phyloP scores from a whole-genome alignment of 2,329 filamentous ascomycete species.

The Cladobotryum mycophilum region DNA sequence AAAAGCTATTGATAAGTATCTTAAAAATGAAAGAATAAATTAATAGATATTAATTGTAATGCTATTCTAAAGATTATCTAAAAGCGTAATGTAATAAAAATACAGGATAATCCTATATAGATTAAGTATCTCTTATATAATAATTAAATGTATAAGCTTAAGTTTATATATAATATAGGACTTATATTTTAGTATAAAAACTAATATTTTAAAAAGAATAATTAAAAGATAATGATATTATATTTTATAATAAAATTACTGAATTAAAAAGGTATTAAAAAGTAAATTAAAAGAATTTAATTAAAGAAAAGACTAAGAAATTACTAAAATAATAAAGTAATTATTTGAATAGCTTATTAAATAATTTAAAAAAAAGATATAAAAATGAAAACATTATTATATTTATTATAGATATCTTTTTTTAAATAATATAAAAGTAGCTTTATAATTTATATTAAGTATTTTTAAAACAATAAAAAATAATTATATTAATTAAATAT shows the following conservation, averaged over 20 bases:
- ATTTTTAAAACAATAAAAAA: no score
- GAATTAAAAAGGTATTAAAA: not conserved
- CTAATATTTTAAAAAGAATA: slow-evolving; percentile 3
- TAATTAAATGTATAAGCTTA: no score
- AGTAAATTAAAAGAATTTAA: not conserved
- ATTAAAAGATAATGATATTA: slow-evolving; percentile 2
- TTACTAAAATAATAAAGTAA: not conserved
- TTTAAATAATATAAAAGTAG: not conserved
- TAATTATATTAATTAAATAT: not conserved
- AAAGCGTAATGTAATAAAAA: no score
- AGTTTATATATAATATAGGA: not conserved
- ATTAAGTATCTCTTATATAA: not conserved
- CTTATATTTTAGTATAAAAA: slow-evolving; percentile 2
- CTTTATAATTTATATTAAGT: not conserved
- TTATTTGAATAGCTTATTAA: not conserved
- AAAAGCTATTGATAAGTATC: no score
- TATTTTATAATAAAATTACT: not conserved
- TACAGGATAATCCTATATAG: not conserved
- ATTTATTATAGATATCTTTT: not conserved
- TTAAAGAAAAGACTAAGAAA: not conserved
- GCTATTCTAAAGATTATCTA: no score
- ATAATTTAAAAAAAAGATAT: not conserved
- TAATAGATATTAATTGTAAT: no score
- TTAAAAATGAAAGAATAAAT: no score
- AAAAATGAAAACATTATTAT: not conserved